A percentile compares a stretch with the other conserved stretches of the same genome.
These are phyloP conservation scores for Zygosaccharomyces sapae DNA, from an alignment of 1,139 yeast species.

Conservation along the genomic window DNA sequence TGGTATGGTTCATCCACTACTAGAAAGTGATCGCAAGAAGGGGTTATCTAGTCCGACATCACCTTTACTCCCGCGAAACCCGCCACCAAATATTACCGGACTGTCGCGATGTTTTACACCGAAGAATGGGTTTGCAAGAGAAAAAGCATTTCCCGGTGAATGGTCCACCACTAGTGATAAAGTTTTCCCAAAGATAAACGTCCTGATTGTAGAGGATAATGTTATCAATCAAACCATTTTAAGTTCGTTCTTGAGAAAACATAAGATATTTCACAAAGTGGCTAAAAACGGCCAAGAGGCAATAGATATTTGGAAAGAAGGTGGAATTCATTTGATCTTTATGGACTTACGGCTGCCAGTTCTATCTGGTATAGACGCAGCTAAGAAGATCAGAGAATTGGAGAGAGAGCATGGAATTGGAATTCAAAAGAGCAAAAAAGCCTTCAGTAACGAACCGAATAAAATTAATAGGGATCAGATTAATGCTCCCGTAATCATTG, in stretches of 20 bases:
- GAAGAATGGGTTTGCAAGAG: background rate
- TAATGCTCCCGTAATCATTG: slow-evolving; percentile 84
- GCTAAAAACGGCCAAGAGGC: slow-evolving; percentile 94
- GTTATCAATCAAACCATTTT: slow-evolving; percentile 89
- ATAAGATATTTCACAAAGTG: slow-evolving; percentile 76
- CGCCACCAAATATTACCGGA: slow-evolving; percentile 7
- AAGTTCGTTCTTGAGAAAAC: slow-evolving; percentile 84
- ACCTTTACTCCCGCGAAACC: slow-evolving; percentile 9
- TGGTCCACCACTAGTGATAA: slow-evolving; percentile 26
- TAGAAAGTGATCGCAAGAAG: slow-evolving; percentile 16
- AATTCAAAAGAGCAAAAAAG: slow-evolving; percentile 30
- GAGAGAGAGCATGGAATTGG: slow-evolving; percentile 83
- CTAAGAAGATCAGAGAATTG: slow-evolving; percentile 78
- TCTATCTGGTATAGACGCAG: slow-evolving; percentile 88
- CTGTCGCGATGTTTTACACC: background rate
- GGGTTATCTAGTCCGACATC: slow-evolving; percentile 10
- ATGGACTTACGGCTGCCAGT: slow-evolving; percentile 97
- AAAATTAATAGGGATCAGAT: slow-evolving; percentile 12
- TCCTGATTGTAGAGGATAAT: slow-evolving; percentile 92
- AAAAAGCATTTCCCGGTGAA: slow-evolving; percentile 2
- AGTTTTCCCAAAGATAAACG: slow-evolving; percentile 72
- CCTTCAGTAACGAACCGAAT: slow-evolving; percentile 13
- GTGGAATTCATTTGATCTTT: slow-evolving; percentile 85
- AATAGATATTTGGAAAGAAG: slow-evolving; percentile 83
- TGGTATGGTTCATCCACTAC: slow-evolving; percentile 19